Evolutionary conservation across 768 basidiomycete genomes (phyloP).

Genomic region (Mycena alexandri): DNA sequence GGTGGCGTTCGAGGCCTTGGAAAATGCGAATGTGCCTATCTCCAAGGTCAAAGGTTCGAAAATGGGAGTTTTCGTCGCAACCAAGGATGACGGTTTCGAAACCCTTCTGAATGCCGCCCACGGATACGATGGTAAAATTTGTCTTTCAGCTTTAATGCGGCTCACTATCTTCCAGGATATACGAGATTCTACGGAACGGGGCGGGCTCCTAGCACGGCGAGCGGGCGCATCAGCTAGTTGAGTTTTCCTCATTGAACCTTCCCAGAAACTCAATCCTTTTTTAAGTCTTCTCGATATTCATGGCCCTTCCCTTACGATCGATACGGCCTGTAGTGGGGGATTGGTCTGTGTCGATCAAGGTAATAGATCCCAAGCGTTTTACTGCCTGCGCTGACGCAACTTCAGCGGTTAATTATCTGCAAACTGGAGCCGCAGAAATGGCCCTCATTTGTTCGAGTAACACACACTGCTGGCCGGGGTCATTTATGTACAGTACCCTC

Average conservation of each 20-base stretch:
- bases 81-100: conserved; percentile 33
- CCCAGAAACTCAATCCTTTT: neutral
- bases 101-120: conserved; percentile 30
- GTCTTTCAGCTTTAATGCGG: neutral
- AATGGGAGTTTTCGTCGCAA: conserved; percentile 32
- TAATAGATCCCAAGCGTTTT: neutral
- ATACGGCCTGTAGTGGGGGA: conserved; percentile 38
- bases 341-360: conserved; percentile 37
- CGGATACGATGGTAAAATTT: conserved; percentile 33
- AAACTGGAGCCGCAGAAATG: conserved; percentile 28
- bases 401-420: conserved; percentile 26
- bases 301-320: conserved; percentile 35
- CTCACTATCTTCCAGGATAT: conserved; percentile 22
- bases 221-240: conserved; percentile 37
- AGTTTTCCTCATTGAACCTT: neutral
- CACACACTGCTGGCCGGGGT: conserved; percentile 37
- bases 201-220: conserved; percentile 31
- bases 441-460: conserved; percentile 36
- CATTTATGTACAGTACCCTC: conserved; percentile 23
- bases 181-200: conserved; percentile 35
- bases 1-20: conserved; percentile 36
- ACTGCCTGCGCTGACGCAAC: neutral
- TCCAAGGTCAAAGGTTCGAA: conserved; percentile 31
- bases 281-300: conserved; percentile 35
- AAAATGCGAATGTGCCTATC: conserved; percentile 37